Percentiles rank a stretch among this genome's conserved stretches.
Evolutionary conservation across 768 basidiomycete genomes (phyloP).

Genomic region (Galerina marginata): DNA sequence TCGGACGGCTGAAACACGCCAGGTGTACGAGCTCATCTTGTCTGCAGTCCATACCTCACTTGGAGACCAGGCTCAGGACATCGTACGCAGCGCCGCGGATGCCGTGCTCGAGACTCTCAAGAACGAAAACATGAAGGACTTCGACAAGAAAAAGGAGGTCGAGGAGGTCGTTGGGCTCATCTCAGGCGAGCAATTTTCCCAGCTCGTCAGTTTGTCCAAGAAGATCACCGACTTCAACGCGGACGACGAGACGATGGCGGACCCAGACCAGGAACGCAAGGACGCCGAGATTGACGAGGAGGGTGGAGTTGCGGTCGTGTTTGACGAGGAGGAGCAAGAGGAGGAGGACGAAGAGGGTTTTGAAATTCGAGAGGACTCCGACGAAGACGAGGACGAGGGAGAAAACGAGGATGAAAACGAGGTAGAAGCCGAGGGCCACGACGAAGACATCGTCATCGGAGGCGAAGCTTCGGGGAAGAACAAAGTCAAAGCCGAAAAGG

Average conservation of each 20-base stretch:
- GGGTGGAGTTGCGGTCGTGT: conserved; percentile 96
- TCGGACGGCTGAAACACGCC: conserved; percentile 90
- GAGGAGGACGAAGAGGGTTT: conserved; percentile 91
- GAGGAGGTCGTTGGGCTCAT: conserved; percentile 75
- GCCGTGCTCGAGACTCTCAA: conserved; percentile 87
- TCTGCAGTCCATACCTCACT: conserved; percentile 80
- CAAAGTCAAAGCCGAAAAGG: conserved; percentile 68
- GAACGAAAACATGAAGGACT: conserved; percentile 88
- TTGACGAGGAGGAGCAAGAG: conserved; percentile 96
- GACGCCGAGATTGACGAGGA: conserved; percentile 95
- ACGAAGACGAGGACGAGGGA: conserved; percentile 71
- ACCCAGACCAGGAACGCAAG: conserved; percentile 80
- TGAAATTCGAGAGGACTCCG: conserved; percentile 84
- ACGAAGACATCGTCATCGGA: conserved; percentile 82
- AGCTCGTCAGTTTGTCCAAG: conserved; percentile 84
- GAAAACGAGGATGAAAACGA: conserved; percentile 42
- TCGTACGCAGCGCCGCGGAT: conserved; percentile 96
- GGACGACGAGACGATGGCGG: conserved; percentile 79
- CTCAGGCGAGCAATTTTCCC: conserved; percentile 76
- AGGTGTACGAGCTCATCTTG: conserved; percentile 92
- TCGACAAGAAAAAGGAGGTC: conserved; percentile 96
- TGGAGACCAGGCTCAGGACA: conserved; percentile 95
- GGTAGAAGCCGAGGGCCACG: conserved; percentile 51
- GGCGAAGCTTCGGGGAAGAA: conserved; percentile 61
- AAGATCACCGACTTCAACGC: conserved; percentile 96